Evolutionary conservation across 2,329 filamentous ascomycete species (phyloP).

Genomic region (Alternaria sp.): DNA sequence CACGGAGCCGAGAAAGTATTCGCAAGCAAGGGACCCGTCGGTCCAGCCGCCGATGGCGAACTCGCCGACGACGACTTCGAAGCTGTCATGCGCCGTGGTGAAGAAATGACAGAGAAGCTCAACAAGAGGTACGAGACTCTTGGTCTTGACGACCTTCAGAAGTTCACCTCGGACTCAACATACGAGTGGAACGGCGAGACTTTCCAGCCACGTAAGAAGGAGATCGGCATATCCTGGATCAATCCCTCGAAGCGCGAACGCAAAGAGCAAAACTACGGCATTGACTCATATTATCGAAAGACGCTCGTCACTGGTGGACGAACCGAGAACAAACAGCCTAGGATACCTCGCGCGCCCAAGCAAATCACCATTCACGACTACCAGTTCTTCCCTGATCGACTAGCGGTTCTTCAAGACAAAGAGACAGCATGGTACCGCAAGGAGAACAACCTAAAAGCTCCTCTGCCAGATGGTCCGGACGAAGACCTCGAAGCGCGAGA

Average conservation of each 20-base stretch:
- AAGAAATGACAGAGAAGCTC: constrained; percentile 86
- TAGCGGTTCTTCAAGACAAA: constrained; percentile 91
- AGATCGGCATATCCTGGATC: constrained; percentile 95
- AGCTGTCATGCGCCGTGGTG: constrained; percentile 82
- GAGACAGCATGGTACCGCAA: constrained; percentile 97
- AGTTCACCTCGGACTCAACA: constrained; percentile 95
- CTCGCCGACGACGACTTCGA: constrained; percentile 93
- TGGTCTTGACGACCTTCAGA: constrained; percentile 95
- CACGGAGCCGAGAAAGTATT: constrained; percentile 98
- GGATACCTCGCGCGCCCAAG: constrained; percentile 93
- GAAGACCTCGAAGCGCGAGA: constrained; percentile 87
- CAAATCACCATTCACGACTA: constrained; percentile 94
- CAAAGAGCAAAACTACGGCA: constrained; percentile 97
- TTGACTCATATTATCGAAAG: constrained; percentile 98
- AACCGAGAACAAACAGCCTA: constrained; percentile 86
- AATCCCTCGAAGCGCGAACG: constrained; percentile 98
- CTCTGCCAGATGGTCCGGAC: constrained; percentile 86
- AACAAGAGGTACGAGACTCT: constrained; percentile 97
- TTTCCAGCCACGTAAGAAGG: constrained; percentile 84
- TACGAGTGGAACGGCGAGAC: constrained; percentile 99
- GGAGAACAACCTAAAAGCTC: constrained; percentile 94
- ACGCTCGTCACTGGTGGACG: constrained; percentile 83
- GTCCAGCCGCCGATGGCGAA: constrained; percentile 66
- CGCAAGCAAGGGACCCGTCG: constrained; percentile 73
- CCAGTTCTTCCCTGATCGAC: constrained; percentile 89